Percentiles rank a stretch among this genome's conserved stretches.
phyloP scores from a whole-genome alignment of 1,284 basidiomycete species.

The Hortiboletus rubellus region DNA sequence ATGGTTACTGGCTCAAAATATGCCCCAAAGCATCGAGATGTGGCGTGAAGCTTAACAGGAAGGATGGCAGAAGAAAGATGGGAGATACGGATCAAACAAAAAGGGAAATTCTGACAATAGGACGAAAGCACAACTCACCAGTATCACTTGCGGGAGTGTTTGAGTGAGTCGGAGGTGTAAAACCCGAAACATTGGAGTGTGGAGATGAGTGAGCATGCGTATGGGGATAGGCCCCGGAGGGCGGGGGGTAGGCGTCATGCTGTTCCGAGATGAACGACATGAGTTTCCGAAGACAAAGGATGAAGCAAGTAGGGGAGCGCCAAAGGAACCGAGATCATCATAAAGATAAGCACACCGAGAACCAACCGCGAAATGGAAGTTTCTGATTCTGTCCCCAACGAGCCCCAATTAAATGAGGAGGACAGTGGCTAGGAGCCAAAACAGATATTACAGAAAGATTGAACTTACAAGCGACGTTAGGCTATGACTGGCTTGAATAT shows the following conservation, averaged over 20 bases:
- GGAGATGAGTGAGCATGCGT: slow-evolving; percentile 19
- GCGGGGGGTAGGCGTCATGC: slow-evolving; percentile 18
- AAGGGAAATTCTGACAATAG: background rate
- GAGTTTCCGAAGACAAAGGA: slow-evolving; percentile 3
- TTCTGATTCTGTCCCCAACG: too few species aligned
- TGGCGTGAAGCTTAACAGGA: background rate
- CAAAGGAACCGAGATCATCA: background rate
- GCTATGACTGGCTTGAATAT: slow-evolving; percentile 16
- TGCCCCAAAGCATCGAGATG: background rate
- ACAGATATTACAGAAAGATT: background rate
- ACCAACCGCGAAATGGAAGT: background rate
- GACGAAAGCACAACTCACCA: slow-evolving; percentile 23
- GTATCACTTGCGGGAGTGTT: slow-evolving; percentile 29
- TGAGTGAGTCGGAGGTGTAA: slow-evolving; percentile 27
- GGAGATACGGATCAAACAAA: background rate
- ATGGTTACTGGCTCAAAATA: background rate
- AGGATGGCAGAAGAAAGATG: background rate
- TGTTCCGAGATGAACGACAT: background rate
- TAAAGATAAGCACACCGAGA: background rate
- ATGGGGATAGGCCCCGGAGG: slow-evolving; percentile 8
- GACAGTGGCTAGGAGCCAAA: background rate
- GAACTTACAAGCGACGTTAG: slow-evolving; percentile 30
- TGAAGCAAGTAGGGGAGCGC: background rate
- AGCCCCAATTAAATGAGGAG: background rate
- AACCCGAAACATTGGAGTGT: slow-evolving; percentile 18